Evolutionary conservation across 371 early-diverging fungal genomes (phyloP).

Genomic region (Nosema muscidifuracis): DNA sequence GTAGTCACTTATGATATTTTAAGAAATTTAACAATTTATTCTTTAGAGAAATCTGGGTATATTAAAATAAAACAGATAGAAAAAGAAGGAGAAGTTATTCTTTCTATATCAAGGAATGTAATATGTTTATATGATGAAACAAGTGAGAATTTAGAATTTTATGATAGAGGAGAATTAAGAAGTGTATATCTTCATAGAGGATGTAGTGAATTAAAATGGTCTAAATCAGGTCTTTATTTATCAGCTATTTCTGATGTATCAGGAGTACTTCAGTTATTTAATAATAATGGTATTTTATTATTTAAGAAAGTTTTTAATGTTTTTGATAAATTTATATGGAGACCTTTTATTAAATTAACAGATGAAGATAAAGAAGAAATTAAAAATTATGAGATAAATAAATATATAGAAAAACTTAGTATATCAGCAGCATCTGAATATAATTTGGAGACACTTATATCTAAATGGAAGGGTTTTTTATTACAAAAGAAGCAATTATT

Average conservation of each 20-base stretch:
- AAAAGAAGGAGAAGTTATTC: slow-evolving; percentile 20
- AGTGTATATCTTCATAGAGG: slow-evolving; percentile 25
- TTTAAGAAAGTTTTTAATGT: slow-evolving; percentile 42
- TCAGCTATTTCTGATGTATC: slow-evolving; percentile 14
- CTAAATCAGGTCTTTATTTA: slow-evolving; percentile 46
- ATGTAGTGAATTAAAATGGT: slow-evolving; percentile 50
- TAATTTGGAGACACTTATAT: slow-evolving; percentile 18
- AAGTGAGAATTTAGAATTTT: slow-evolving; percentile 47
- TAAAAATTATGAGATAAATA: not conserved
- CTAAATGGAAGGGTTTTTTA: slow-evolving; percentile 43
- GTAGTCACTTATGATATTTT: slow-evolving; percentile 15
- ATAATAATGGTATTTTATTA: slow-evolving; percentile 46
- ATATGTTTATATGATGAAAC: slow-evolving; percentile 29
- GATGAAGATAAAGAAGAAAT: slow-evolving; percentile 30
- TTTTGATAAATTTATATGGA: slow-evolving; percentile 43
- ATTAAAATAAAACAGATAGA: slow-evolving; percentile 17
- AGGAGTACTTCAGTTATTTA: slow-evolving; percentile 52
- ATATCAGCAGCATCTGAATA: not conserved
- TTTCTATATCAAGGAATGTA: slow-evolving; percentile 6
- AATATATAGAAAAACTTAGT: not conserved
- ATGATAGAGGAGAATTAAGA: slow-evolving; percentile 37
- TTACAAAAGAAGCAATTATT: slow-evolving; percentile 8
- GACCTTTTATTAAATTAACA: slow-evolving; percentile 11
- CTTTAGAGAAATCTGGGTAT: slow-evolving; percentile 17
- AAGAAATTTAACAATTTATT: slow-evolving; percentile 32